phyloP scores from a whole-genome alignment of 2,329 filamentous ascomycete genomes.

The Lanzia echinophila region DNA sequence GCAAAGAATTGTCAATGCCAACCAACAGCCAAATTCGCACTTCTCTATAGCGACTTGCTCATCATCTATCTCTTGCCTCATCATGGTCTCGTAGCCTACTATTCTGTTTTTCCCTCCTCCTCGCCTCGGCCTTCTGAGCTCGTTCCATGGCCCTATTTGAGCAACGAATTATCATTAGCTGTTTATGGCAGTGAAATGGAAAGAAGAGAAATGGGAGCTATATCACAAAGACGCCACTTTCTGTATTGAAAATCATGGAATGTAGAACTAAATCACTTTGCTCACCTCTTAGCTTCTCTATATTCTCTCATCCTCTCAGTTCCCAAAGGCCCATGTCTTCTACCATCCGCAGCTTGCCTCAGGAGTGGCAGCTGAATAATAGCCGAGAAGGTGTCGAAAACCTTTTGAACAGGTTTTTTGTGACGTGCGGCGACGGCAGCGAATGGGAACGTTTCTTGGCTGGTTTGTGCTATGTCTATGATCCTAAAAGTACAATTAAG shows the following conservation, averaged over 20 bases:
- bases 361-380: slow-evolving; percentile 43
- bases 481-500: slow-evolving; percentile 32
- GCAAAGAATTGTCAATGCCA: too few relatives aligned
- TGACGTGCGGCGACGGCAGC: slow-evolving; percentile 40
- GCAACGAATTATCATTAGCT: too few relatives aligned
- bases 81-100: too few relatives aligned
- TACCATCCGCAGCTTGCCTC: slow-evolving; percentile 39
- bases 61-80: too few relatives aligned
- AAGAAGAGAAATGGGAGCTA: too few relatives aligned
- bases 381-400: slow-evolving; percentile 42
- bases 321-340: slow-evolving; percentile 36
- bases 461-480: slow-evolving; percentile 44
- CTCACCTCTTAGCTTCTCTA: slow-evolving; percentile 21
- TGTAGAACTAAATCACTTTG: too few relatives aligned
- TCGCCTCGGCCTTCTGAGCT: slow-evolving; percentile 1
- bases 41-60: too few relatives aligned
- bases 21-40: too few relatives aligned
- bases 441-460: slow-evolving; percentile 41
- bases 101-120: neutral
- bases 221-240: too few relatives aligned
- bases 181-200: too few relatives aligned
- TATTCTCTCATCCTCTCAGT: slow-evolving; percentile 38
- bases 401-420: slow-evolving; percentile 36
- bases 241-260: too few relatives aligned
- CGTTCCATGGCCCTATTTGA: slow-evolving; percentile 35